Evolutionary conservation across 768 basidiomycete species (phyloP).

Genomic region (Tephrocybe sp.): DNA sequence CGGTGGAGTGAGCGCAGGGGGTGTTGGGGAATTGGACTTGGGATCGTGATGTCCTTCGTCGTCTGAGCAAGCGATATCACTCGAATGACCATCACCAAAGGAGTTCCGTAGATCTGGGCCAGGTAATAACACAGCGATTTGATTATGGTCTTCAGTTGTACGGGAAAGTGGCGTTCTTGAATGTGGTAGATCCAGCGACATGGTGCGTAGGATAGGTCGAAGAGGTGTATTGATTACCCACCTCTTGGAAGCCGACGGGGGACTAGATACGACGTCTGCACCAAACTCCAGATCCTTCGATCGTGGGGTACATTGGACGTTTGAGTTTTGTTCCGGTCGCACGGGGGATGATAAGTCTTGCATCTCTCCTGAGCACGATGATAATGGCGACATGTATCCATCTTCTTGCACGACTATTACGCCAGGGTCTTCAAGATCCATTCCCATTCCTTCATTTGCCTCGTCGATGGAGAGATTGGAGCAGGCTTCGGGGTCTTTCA

Average conservation of each 20-base stretch:
- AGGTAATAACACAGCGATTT: slow-evolving; percentile 11
- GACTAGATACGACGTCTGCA: slow-evolving; percentile 53
- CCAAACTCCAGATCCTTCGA: slow-evolving; percentile 43
- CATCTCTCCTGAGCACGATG: slow-evolving; percentile 52
- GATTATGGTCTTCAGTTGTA: neutral
- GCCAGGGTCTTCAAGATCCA: slow-evolving; percentile 39
- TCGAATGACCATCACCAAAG: slow-evolving; percentile 40
- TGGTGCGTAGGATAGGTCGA: slow-evolving; percentile 10
- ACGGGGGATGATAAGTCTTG: slow-evolving; percentile 69
- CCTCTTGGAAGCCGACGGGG: slow-evolving; percentile 22
- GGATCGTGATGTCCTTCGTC: slow-evolving; percentile 21
- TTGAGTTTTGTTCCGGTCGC: slow-evolving; percentile 23
- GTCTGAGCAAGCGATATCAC: slow-evolving; percentile 43
- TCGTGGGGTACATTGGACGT: slow-evolving; percentile 13
- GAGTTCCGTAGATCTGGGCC: slow-evolving; percentile 45
- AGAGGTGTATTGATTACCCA: slow-evolving; percentile 6
- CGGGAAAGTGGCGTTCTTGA: neutral
- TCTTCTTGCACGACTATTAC: slow-evolving; percentile 69
- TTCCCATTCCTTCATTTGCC: slow-evolving; percentile 36
- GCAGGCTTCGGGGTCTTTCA: slow-evolving; percentile 19
- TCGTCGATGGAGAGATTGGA: slow-evolving; percentile 33
- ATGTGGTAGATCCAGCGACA: slow-evolving; percentile 15
- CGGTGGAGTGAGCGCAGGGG: slow-evolving; percentile 37
- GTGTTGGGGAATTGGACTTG: slow-evolving; percentile 23
- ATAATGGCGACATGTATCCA: slow-evolving; percentile 75